A percentile compares a stretch with the other conserved stretches of the same genome.
phyloP scores from a whole-genome alignment of 805 yeast species.

The Candida vartiovaarae region DNA sequence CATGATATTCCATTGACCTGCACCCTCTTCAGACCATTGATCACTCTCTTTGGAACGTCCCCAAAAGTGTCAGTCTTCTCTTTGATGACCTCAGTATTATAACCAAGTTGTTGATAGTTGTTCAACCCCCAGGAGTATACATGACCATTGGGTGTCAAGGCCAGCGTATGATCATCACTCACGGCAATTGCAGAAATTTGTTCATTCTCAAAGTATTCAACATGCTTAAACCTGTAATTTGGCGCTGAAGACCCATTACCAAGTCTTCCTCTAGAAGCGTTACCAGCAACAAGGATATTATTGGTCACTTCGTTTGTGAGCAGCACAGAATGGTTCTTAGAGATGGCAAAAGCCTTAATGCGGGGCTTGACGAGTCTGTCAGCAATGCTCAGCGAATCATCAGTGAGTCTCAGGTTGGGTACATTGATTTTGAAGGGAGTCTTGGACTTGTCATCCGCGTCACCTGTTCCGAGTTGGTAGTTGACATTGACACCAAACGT shows the following conservation, averaged over 20 bases:
- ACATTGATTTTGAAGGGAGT: conserved; percentile 33
- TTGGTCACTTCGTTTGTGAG: conserved; percentile 42
- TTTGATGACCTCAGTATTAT: conserved; percentile 25
- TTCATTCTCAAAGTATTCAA: conserved; percentile 33
- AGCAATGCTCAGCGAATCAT: conserved; percentile 14
- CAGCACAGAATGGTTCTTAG: conserved; percentile 60
- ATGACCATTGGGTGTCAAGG: conserved; percentile 42
- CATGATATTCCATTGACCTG: conserved; percentile 32
- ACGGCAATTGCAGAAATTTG: conserved; percentile 34
- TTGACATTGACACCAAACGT: conserved; percentile 60
- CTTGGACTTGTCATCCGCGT: conserved; percentile 42
- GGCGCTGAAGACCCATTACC: conserved; percentile 46
- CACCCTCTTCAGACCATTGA: conserved; percentile 23
- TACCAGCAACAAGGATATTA: conserved; percentile 55
- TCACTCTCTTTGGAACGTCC: conserved; percentile 23
- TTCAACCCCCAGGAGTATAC: conserved; percentile 80
- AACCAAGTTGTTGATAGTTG: conserved; percentile 60
- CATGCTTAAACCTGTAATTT: conserved; percentile 36
- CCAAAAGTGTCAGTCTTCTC: conserved; percentile 22
- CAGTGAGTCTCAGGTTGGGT: conserved; percentile 9
- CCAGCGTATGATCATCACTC: conserved; percentile 65
- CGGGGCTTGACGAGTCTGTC: conserved; percentile 34
- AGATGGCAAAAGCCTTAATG: conserved; percentile 41
- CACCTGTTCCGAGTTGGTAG: conserved; percentile 61
- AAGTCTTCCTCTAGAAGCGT: conserved; percentile 63